A percentile compares a stretch with the other conserved stretches of the same genome.
These are phyloP conservation scores for Favolaschia claudopus DNA, from an alignment of 768 basidiomycete species.

Conservation along the genomic window DNA sequence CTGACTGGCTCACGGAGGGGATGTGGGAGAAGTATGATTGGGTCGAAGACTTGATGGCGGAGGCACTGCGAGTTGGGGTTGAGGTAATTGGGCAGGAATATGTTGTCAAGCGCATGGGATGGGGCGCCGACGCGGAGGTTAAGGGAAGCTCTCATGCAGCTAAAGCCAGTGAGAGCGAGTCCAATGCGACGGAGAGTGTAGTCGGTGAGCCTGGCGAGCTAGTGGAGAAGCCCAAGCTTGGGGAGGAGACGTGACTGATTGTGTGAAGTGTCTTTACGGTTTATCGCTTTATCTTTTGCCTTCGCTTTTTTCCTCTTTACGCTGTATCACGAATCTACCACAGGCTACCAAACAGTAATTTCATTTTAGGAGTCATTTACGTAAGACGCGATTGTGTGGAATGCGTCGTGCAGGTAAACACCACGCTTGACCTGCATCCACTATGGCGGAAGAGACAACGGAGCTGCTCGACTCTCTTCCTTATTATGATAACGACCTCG, in stretches of 20 bases:
- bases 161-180: conserved; percentile 28
- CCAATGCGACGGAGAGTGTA: no score
- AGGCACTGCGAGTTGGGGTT: conserved; percentile 81
- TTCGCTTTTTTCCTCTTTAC: conserved; percentile 10
- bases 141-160: conserved; percentile 10
- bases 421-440: neutral
- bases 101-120: conserved; percentile 85
- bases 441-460: conserved; percentile 2
- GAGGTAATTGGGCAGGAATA: conserved; percentile 95
- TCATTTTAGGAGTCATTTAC: no score
- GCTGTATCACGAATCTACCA: no score
- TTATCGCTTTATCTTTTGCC: neutral
- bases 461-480: conserved; percentile 86
- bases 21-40: conserved; percentile 93
- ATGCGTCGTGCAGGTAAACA: no score
- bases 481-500: conserved; percentile 94
- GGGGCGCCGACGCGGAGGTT: conserved; percentile 53
- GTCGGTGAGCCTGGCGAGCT: conserved; percentile 23
- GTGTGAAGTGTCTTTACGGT: conserved; percentile 31
- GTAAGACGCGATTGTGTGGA: no score
- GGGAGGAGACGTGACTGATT: conserved; percentile 41
- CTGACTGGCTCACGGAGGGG: conserved; percentile 73
- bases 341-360: no score
- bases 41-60: conserved; percentile 96
- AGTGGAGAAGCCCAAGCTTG: conserved; percentile 28